Evolutionary conservation across 169 alveolate genomes (phyloP), one percentile per base, ranked within the genome.

Genomic region (Besnoitia besnoiti): DNA sequence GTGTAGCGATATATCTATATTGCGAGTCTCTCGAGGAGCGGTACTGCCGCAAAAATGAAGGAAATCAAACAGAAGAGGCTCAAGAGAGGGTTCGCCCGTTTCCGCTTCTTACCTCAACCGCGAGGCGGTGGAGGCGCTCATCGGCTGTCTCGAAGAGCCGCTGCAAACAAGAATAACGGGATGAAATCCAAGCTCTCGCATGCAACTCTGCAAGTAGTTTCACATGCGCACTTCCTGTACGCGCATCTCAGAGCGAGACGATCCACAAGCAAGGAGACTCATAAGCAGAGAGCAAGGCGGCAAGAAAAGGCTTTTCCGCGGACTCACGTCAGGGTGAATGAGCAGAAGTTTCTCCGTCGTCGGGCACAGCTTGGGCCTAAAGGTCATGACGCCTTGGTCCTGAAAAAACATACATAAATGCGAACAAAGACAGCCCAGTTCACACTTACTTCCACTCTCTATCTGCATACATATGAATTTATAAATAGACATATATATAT

Each of bases 141-240:
- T 77, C 87, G n/a, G 87, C 59, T 0, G 87, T 77, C 35, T 77
- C 87, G 55, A 77, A 77, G 44, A 44, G 55, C 42, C 87, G 87
- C 87, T 77, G 87, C 10, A 77, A 10, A 37, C 14, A 19, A 16
- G 42, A 67, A 42, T 42, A n/a, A 30, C 10, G 39, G 42, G 21
- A 42, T 35, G 80, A 30, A 30, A 2, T 1, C 40, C 19, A 30
- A 67, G 3, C 76, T 4, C 40, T 61, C 37, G 49, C n/a, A 76
- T 76, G 7, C 33, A 76, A 4, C 37, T 76, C 5, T 40, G 85
- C n/a, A 27, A 19, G 85, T 76, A 76, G 8, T 4, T 61, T 4
- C 21, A 27, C 14, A 27, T 61, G 77, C 21, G 37, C 21, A n/a
- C 21, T 35, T 37, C n/a, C 10, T 8, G 44, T 67, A 42, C 47